Evolutionary conservation across 306 rosid species (phyloP), one percentile per base, ranked within the genome.

Genomic region (Hippophae rhamnoides): DNA sequence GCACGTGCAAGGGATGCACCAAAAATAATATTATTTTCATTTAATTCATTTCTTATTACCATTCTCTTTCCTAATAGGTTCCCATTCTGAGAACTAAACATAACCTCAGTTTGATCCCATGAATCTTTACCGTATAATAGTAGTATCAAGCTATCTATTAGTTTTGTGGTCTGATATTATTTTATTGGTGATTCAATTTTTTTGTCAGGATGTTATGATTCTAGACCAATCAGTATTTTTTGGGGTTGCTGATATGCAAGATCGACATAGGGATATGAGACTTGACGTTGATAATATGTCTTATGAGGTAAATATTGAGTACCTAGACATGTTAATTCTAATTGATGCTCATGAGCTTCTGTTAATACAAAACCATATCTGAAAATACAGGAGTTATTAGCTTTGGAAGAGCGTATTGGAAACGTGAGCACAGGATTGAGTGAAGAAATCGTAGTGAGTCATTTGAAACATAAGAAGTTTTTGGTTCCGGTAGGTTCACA

Each of bases 331-430:
- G 38, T 13, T 18, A 10, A 10, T 13, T 10, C 27, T 14, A 6
- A 3, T 52, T 25, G 7, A 8, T 14, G 9, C 9, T 7, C 1
- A 52, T 43, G 9, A 43, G 12, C 10, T 3, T 31, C 8, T 9
- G 31, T 14, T 13, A 8, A 14, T 44, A 5, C 9, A 58, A 43
- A 58, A 13, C 13, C 6, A 44, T 25, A 3, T 58, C 45, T 44
- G 43, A 14, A 13, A 9, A 43, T 70, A 52, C 48, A 86, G 95
- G 97, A 90, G 63, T 63, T 90, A 49, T 47, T 86, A 77, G 94
- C 94, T 56, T 73, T 90, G 69, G 94, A 83, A 75, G 90, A 84
- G 68, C 84, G 84, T 43, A 87, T 90, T 0, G 94, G 95, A 64
- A 81, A 84, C 50, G 94, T 86, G 47, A 84, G 65, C 63, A 86